phyloP scores from a whole-genome alignment of 1,139 yeast genomes.

The Nakaseomyces bracarensis region DNA sequence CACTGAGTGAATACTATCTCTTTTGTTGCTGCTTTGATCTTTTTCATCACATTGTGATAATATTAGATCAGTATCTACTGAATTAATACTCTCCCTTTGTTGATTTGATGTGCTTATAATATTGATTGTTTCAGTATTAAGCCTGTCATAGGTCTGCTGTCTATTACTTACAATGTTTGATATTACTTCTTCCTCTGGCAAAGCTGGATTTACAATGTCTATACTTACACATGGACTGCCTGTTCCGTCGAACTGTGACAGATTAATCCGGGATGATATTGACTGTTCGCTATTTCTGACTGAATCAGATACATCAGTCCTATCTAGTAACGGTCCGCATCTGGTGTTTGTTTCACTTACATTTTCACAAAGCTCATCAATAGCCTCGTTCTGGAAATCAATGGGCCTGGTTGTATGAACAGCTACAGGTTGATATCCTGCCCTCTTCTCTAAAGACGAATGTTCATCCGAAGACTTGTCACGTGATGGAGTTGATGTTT shows the following conservation, averaged over 20 bases:
- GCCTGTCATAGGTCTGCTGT: no score
- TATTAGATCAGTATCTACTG: neutral
- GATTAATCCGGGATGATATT: no score
- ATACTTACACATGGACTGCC: no score
- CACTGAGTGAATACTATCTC: neutral
- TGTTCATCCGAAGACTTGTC: neutral
- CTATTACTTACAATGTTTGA: no score
- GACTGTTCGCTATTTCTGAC: no score
- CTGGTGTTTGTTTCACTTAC: neutral
- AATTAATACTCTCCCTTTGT: neutral
- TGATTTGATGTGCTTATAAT: no score
- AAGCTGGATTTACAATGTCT: no score
- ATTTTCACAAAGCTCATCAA: neutral
- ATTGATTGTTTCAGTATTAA: no score
- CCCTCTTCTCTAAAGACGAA: neutral
- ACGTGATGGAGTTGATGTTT: neutral
- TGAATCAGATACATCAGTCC: neutral
- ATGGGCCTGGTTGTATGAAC: neutral
- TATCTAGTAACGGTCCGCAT: neutral
- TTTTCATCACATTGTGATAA: neutral
- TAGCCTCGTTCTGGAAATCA: neutral
- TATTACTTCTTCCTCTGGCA: no score
- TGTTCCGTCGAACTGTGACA: no score
- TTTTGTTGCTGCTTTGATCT: neutral
- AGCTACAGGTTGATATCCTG: neutral